A percentile compares a stretch with the other conserved stretches of the same genome.
Conservation (phyloP, 257 asterid genomes). For the Solanum habrochaites region DNA sequence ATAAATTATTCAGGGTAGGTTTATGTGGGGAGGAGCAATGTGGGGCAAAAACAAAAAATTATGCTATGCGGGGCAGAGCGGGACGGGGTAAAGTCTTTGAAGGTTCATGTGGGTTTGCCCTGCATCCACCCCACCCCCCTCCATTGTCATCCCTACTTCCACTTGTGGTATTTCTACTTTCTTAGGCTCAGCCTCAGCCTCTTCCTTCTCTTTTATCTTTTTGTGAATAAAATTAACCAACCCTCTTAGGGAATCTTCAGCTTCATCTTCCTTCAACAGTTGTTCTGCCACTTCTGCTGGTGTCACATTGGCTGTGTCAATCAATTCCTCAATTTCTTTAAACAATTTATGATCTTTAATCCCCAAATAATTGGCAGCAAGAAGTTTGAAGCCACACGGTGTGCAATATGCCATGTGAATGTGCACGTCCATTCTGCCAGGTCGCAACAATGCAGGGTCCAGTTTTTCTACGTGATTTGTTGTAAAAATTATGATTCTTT, state of each 20-base stretch:
- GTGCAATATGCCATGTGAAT: neutral
- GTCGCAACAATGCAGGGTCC: slow-evolving; percentile 19
- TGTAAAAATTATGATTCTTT: neutral
- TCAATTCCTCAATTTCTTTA: slow-evolving; percentile 12
- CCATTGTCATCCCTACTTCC: neutral
- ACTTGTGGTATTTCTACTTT: neutral
- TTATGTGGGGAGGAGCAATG: too few species aligned
- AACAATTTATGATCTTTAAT: neutral
- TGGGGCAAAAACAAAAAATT: too few species aligned
- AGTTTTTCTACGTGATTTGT: slow-evolving; percentile 21
- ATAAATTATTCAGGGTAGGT: too few species aligned
- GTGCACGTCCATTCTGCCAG: slow-evolving; percentile 22
- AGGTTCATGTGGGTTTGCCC: too few species aligned
- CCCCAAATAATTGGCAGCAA: neutral
- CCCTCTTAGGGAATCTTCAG: neutral
- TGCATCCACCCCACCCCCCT: too few species aligned
- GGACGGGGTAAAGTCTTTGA: too few species aligned
- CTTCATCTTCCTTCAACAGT: slow-evolving; percentile 3
- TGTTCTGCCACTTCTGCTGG: slow-evolving; percentile 14
- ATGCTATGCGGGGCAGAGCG: too few species aligned
- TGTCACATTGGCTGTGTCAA: slow-evolving; percentile 3
- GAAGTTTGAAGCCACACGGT: neutral
- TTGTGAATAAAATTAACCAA: neutral
- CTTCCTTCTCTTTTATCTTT: neutral
- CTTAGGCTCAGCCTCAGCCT: neutral